Base-by-base conservation (phyloP, 2,329 filamentous ascomycete species). In the Penicillium sp. region DNA sequence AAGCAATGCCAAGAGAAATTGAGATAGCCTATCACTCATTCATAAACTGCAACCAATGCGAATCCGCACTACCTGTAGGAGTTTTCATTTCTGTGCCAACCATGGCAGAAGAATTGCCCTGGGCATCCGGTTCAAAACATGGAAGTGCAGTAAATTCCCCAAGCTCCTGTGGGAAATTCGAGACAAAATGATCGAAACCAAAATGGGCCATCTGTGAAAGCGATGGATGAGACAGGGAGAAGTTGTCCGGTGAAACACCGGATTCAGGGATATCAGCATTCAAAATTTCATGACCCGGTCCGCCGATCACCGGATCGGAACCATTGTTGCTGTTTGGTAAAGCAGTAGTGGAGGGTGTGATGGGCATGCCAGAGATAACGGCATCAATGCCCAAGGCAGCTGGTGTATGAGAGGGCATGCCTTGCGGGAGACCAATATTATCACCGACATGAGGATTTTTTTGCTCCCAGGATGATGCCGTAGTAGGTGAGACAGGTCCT, bases 91-190 rank as follows among this genome's bases (percentile, higher is more conserved):
- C 68, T 16, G 57, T 35, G 19, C 63, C 53, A 13, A 67, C 55
- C 48, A 64, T 48, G 3, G 52, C 56, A 35, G 55, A 48, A 3
- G 60, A 31, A 27, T 63, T 59, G 9, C 53, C 52, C 50, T 73
- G 71, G 1, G 56, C 41, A 55, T 75, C 73, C 3, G 67, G 58
- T 48, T 76, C 73, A 53, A 76, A 76, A 52, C 71, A 74, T 3
- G 73, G 73, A 59, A 76, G 75, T 2, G 73, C 73, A 16, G 70
- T 74, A 24, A 76, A 76, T 46, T 76, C 73, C 45, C 70, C 73
- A 45, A 76, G 52, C 50, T 76, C 73, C 55, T 75, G 73, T 3
- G 73, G 73, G 29, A 76, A 73, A 41, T 75, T 76, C 9, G 73
- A 74, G 4, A 75, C 72, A 27, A 75, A 76, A 33, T 74, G 72